Evolutionary conservation across 768 basidiomycete species (phyloP).

Genomic region (Boletus coccyginus): DNA sequence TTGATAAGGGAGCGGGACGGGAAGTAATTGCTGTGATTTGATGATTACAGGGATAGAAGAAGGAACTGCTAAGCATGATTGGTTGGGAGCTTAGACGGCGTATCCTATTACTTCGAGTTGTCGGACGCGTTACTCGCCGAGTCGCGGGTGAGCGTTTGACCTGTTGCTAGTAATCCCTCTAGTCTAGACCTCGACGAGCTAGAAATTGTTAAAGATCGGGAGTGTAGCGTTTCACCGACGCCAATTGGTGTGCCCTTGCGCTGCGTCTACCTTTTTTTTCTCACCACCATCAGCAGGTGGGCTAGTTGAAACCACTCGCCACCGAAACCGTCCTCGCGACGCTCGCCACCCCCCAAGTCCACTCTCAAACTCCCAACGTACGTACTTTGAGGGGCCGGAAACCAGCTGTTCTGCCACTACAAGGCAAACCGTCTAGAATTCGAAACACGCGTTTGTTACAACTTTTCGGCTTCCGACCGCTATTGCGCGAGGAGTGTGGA

Average conservation of each 20-base stretch:
- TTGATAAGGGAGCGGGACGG: slow-evolving; percentile 25
- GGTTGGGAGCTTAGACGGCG: background rate
- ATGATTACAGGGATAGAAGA: background rate
- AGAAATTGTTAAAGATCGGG: background rate
- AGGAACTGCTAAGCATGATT: background rate
- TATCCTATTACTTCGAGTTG: background rate
- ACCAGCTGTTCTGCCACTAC: background rate
- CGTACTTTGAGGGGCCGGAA: background rate
- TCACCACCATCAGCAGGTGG: background rate
- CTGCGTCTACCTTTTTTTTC: background rate
- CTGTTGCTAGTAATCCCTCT: background rate
- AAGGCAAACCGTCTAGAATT: slow-evolving; percentile 1
- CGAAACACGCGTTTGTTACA: slow-evolving; percentile 8
- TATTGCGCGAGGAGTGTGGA: slow-evolving; percentile 1
- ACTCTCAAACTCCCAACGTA: background rate
- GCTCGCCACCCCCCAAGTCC: background rate
- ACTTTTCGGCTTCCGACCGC: background rate
- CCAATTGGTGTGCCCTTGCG: background rate
- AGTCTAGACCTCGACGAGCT: background rate
- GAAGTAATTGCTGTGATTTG: slow-evolving; percentile 1
- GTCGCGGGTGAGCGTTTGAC: background rate
- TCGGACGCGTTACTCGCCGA: background rate
- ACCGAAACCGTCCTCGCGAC: background rate
- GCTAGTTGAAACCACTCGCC: background rate
- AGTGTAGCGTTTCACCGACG: background rate